phyloP scores from a whole-genome alignment of 73 alveolate species.

The Blepharisma japonicum region DNA sequence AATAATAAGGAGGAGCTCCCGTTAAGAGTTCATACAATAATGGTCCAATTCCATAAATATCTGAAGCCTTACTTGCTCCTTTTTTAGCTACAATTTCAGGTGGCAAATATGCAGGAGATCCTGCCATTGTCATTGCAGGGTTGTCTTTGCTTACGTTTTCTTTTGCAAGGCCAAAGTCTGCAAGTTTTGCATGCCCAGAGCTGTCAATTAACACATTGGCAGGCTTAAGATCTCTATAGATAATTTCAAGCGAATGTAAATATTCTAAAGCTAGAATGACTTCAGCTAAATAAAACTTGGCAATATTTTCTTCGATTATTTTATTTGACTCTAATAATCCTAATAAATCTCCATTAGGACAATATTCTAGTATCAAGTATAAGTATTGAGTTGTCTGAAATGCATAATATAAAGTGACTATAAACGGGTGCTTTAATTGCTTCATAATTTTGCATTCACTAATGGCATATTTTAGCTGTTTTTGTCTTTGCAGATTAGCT shows the following conservation, averaged over 20 bases:
- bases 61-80: constrained; percentile 93
- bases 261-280: constrained; percentile 59
- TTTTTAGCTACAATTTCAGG: constrained; percentile 90
- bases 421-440: constrained; percentile 51
- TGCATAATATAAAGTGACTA: constrained; percentile 41
- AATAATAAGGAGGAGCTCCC: constrained; percentile 86
- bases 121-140: constrained; percentile 90
- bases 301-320: constrained; percentile 50
- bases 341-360: constrained; percentile 66
- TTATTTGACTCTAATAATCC: constrained; percentile 38
- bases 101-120: constrained; percentile 95
- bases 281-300: constrained; percentile 58
- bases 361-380: constrained; percentile 57
- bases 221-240: constrained; percentile 91
- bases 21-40: constrained; percentile 95
- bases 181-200: constrained; percentile 76
- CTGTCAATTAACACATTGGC: constrained; percentile 82
- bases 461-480: constrained; percentile 35
- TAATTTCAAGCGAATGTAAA: constrained; percentile 46
- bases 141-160: constrained; percentile 65
- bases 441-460: constrained; percentile 39
- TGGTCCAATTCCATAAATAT: constrained; percentile 93
- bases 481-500: constrained; percentile 6
- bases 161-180: constrained; percentile 92
- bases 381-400: constrained; percentile 53